Evolutionary conservation across 257 asterid species (phyloP), one percentile per base, ranked within the genome.

Genomic region (Vinca minor): DNA sequence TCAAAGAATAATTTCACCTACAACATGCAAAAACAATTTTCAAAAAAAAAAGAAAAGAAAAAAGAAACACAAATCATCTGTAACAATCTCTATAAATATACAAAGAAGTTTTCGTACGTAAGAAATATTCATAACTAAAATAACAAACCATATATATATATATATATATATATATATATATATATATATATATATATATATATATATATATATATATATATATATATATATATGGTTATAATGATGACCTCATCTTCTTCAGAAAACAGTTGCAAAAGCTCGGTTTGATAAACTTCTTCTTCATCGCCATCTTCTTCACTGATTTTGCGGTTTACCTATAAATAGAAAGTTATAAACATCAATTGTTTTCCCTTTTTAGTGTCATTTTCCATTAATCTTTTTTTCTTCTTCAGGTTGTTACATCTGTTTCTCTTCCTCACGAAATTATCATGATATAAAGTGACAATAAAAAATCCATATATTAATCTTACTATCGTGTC

Each of bases 211-310:
- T 34, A 34, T 34, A 34, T 34, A 34, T 34, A 34, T 34, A n/a
- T 34, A 34, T 3, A 34, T 34, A 34, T 34, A 34, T 34, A 34
- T 34, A n/a, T 61, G 11, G 17, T 4, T 39, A 42, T 2, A 39
- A 25, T 54, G 28, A 12, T 71, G 75, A 90, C 97, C 94, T 88
- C 98, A 61, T 91, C 90, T 73, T 91, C 95, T 76, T 84, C 85
- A 0, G 94, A 86, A 45, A 91, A 91, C 1, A 91, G 79, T 32
- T 86, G 94, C 58, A 65, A 78, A 20, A 91, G 90, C 55, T 91
- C 94, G 21, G 86, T 86, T 75, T 86, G 87, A 29, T 83, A 81
- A 32, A 76, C 56, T 73, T 82, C 91, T 61, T 76, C 87, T 45
- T 74, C 91, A 55, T 73, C 83, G 46, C 69, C 87, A 39, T 77